phyloP scores from a whole-genome alignment of 768 basidiomycete species.

The Serendipita indica region DNA sequence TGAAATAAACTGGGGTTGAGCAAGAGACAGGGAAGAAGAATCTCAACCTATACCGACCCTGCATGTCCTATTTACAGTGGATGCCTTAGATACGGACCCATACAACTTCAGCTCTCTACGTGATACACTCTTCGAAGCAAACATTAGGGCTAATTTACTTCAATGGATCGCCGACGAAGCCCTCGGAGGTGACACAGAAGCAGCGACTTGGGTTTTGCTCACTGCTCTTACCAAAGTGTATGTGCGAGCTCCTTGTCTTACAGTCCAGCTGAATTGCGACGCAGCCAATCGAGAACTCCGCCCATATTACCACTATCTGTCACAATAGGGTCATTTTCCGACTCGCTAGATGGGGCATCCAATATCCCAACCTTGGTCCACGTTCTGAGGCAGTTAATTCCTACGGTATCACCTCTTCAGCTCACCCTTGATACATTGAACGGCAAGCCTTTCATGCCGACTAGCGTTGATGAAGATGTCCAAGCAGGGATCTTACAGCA shows the following conservation, averaged over 20 bases:
- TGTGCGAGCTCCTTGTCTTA: slow-evolving; percentile 19
- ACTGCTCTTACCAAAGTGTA: slow-evolving; percentile 48
- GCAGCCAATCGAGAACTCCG: slow-evolving; percentile 50
- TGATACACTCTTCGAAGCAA: background rate
- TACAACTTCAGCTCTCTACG: slow-evolving; percentile 15
- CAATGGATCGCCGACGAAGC: slow-evolving; percentile 59
- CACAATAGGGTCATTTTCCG: slow-evolving; percentile 48
- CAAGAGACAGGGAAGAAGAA: background rate
- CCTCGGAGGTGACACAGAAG: slow-evolving; percentile 49
- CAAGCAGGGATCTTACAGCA: slow-evolving; percentile 63
- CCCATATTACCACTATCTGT: slow-evolving; percentile 54
- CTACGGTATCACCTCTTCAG: slow-evolving; percentile 38
- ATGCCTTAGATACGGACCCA: slow-evolving; percentile 11
- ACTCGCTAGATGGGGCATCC: slow-evolving; percentile 21
- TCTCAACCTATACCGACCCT: slow-evolving; percentile 10
- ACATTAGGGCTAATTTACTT: slow-evolving; percentile 40
- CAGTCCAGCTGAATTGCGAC: slow-evolving; percentile 8
- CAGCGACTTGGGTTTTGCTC: slow-evolving; percentile 65
- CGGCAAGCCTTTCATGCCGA: slow-evolving; percentile 40
- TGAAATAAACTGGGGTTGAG: background rate
- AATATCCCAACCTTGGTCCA: slow-evolving; percentile 35
- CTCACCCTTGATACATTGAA: slow-evolving; percentile 54
- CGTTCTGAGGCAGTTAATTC: slow-evolving; percentile 44
- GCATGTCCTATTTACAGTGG: slow-evolving; percentile 12
- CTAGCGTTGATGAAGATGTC: slow-evolving; percentile 55